Evolutionary conservation across 768 basidiomycete genomes (phyloP), one percentile per base, ranked within the genome.

Genomic region (Zangia roseola): DNA sequence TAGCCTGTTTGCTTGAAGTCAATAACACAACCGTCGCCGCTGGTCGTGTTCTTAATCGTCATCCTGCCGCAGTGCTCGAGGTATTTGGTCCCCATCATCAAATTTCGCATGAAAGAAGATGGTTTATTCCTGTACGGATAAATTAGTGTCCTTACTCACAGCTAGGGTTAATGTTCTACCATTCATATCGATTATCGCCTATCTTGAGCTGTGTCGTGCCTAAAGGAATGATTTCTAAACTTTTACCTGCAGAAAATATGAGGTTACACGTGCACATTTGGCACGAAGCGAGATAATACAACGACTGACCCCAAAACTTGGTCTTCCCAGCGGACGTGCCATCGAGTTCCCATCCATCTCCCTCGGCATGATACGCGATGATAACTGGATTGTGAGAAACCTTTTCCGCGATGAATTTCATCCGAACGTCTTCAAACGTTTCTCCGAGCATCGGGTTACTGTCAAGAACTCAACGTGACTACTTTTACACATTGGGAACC

Each of bases 31-130:
- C 76, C 78, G 31, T 74, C 73, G 12, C 75, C 73, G 21, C 73
- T 78, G 23, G 72, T 72, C 6, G 67, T 71, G 57, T 91, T 90
- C 50, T 82, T 80, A 38, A 94, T 82, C 10, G 73, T 79, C 82
- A 93, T 80, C 63, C 86, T 80, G 23, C 91, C 91, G 34, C 77
- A 79, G 59, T 93, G 92, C 62, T 93, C 91, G 23, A 94, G 76
- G 63, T 94, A 94, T 61, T 93, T 93, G 21, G 88, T 86, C 10
- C 92, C 92, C 68, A 91, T 85, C 81, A 94, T 84, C 49, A 94
- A 71, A 68, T 93, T 93, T 52, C 91, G 74, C 74, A 93, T 83
- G 68, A 93, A 94, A 3, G 88, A 88, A 1, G 89, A 91, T 2
- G 91, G 91, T 55, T 86, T 89, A 40, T 80, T 85, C 91, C 91